These are phyloP conservation scores for barrel medic (Medicago truncatula) DNA, from an alignment of 306 rosid genomes.

Conservation along the genomic window DNA sequence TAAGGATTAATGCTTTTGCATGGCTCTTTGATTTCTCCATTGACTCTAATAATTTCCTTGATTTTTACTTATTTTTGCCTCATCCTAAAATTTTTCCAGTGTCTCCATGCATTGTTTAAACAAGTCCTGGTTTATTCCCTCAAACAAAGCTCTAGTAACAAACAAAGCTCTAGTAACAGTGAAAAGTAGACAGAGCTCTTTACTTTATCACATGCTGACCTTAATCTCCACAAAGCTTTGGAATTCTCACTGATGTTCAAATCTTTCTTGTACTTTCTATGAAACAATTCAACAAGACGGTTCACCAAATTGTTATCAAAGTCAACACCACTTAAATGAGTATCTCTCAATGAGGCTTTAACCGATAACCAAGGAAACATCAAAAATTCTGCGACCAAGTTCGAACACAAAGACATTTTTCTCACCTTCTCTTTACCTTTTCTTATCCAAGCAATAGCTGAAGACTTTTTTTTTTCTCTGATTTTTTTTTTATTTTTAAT, in stretches of 20 bases:
- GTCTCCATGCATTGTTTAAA: slow-evolving; percentile 48
- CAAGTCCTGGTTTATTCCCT: slow-evolving; percentile 50
- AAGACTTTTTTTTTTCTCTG: no score
- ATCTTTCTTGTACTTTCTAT: slow-evolving; percentile 42
- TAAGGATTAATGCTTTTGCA: slow-evolving; percentile 59
- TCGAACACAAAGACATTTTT: slow-evolving; percentile 51
- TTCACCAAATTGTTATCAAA: slow-evolving; percentile 49
- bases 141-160: slow-evolving; percentile 48
- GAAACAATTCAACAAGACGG: slow-evolving; percentile 31
- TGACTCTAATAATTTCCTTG: slow-evolving; percentile 44
- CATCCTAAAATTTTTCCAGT: slow-evolving; percentile 44
- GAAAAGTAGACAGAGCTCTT: slow-evolving; percentile 21
- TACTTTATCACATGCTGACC: no score
- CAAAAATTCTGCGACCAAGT: slow-evolving; percentile 55
- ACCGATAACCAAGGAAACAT: slow-evolving; percentile 50
- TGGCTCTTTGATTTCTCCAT: slow-evolving; percentile 40
- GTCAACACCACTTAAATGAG: slow-evolving; percentile 50
- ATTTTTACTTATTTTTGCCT: slow-evolving; percentile 39
- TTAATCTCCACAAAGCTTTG: slow-evolving; percentile 44
- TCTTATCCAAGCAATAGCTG: slow-evolving; percentile 53
- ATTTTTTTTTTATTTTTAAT: no score
- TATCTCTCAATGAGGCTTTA: slow-evolving; percentile 49
- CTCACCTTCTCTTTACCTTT: slow-evolving; percentile 43
- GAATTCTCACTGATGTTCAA: slow-evolving; percentile 27
- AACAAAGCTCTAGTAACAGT: slow-evolving; percentile 46